Conservation (phyloP, 2,329 filamentous ascomycete genomes). For the Fusarium praegraminearum region DNA sequence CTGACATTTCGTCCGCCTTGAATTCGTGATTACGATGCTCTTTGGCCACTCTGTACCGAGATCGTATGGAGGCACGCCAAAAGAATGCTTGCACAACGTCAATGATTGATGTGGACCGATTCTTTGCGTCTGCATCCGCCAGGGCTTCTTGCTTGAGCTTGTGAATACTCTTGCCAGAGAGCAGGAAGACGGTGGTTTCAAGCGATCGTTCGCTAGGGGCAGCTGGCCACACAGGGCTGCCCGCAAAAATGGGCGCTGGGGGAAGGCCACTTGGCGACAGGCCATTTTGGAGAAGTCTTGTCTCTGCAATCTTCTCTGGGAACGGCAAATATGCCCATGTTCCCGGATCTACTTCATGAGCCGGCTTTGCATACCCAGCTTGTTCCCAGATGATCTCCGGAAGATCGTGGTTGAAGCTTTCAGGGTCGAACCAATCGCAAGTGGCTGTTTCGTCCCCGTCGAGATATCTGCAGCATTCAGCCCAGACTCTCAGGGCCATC, state of each 20-base stretch:
- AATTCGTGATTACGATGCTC: neutral
- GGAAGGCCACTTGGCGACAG: neutral
- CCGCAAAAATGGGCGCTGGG: neutral
- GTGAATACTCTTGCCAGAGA: conserved; percentile 11
- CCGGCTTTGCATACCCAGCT: neutral
- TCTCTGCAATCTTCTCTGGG: neutral
- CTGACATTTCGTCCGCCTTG: neutral
- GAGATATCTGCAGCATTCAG: conserved; percentile 11
- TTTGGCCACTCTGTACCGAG: conserved; percentile 9
- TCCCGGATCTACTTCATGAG: neutral
- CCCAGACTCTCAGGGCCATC: neutral
- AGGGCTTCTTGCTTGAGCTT: conserved; percentile 8
- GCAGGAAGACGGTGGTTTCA: conserved; percentile 1
- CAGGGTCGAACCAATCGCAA: conserved; percentile 5
- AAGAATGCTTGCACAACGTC: conserved; percentile 15
- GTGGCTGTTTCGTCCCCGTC: neutral
- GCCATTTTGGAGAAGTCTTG: neutral
- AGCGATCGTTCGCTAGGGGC: neutral
- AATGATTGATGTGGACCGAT: neutral
- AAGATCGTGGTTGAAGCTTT: conserved; percentile 15
- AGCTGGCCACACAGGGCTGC: neutral
- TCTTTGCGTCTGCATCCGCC: neutral
- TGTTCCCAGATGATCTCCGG: conserved; percentile 11
- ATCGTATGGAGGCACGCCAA: conserved; percentile 14
- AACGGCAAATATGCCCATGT: conserved; percentile 11